Base-by-base conservation (phyloP, 257 asterid genomes). In the Scutellaria barbata region DNA sequence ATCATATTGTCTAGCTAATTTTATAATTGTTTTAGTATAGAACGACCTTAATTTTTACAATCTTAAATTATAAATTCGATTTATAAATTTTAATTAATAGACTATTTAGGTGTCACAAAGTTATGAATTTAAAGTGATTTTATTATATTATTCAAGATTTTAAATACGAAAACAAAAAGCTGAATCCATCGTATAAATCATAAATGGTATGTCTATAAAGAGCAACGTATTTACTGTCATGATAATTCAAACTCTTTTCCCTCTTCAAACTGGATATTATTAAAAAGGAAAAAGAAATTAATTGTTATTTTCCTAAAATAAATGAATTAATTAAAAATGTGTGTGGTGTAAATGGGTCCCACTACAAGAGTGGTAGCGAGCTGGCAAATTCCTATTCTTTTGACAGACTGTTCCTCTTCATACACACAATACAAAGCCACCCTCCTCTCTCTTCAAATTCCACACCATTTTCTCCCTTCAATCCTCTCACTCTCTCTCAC, bases 321-420 rank as follows among this genome's bases (percentile, higher is more conserved):
- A 63, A 6, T 22, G 25, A 3, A 43, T 8, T 11, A 14, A 53
- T 55, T 55, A 70, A 33, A 9, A 52, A 56, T 43, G 53, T 13
- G 76, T 63, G 78, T 74, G 79, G 69, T 62, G 79, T 77, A 71
- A 57, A 14, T 75, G 83, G 85, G 33, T 65, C 87, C 87, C 82
- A 76, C 42, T 1, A 11, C 67, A 39, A 74, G 81, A 73, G 86
- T 79, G 84, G 84, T 74, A 74, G 77, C 69, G 80, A 77, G 87
- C 87, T 83, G 87, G 85, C 85, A 74, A 66, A 75, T 76, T 75
- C 71, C 76, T 30, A 74, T 72, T 59, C 57, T 62, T 30, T 82
- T 70, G 82, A 80, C 87, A 83, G 87, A 71, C 87, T 83, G 85
- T 80, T 77, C 59, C 72, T 51, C 77, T 67, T 56, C 82, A 72